phyloP scores from a whole-genome alignment of 2,329 filamentous ascomycete genomes.

The Anthostomella pinea region DNA sequence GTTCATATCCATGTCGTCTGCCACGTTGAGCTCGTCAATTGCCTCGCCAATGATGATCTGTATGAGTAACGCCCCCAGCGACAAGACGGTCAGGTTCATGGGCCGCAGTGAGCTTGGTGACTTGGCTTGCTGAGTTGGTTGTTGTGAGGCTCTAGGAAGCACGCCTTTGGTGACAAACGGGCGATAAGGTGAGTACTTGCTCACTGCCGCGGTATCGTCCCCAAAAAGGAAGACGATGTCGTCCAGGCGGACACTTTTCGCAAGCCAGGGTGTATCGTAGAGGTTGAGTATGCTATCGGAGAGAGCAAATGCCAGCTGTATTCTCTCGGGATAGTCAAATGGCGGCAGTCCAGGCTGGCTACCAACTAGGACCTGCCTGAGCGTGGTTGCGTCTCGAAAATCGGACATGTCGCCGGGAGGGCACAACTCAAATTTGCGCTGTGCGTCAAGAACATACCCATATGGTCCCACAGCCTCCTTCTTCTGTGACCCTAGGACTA shows the following conservation, averaged over 20 bases:
- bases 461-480: not conserved
- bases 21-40: conserved; percentile 1
- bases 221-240: conserved; percentile 1
- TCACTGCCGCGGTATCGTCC: not conserved
- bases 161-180: conserved; percentile 2
- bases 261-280: conserved; percentile 3
- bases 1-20: not conserved
- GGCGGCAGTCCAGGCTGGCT: not conserved
- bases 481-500: not conserved
- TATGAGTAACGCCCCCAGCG: conserved; percentile 2
- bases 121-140: not conserved
- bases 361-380: conserved; percentile 3
- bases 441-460: conserved; percentile 2
- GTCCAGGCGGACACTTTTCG: conserved; percentile 4
- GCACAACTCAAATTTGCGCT: conserved; percentile 4
- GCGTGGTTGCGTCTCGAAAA: not conserved
- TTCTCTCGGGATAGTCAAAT: not conserved
- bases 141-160: not conserved
- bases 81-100: not conserved
- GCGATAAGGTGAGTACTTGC: not conserved
- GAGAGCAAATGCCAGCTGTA: conserved; percentile 5
- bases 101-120: not conserved
- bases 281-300: conserved; percentile 5
- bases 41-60: conserved; percentile 4
- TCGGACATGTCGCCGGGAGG: not conserved